A percentile compares a stretch with the other conserved stretches of the same genome.
Evolutionary conservation across 1,284 basidiomycete genomes (phyloP).

Genomic region (Austropuccinia psidii): DNA sequence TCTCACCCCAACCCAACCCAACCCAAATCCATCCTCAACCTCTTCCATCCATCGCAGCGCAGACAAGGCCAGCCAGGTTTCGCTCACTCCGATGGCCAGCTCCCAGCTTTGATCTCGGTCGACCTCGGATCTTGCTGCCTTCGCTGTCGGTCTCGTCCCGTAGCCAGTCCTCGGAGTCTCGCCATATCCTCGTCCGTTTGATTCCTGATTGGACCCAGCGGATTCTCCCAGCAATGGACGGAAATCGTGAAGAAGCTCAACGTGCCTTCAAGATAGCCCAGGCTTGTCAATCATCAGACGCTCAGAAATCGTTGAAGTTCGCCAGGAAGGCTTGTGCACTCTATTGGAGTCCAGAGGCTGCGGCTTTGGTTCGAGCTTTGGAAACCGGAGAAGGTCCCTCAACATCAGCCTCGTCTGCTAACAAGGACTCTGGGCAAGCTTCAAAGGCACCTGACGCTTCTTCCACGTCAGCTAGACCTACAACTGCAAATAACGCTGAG

Average conservation of each 20-base stretch:
- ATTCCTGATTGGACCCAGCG: too few relatives aligned
- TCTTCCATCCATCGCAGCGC: too few relatives aligned
- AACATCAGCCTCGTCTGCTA: conserved; percentile 54
- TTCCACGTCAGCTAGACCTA: conserved; percentile 50
- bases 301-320: conserved; percentile 68
- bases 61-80: too few relatives aligned
- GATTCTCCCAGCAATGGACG: conserved; percentile 75
- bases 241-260: conserved; percentile 79
- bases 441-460: conserved; percentile 59
- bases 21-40: too few relatives aligned
- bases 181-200: too few relatives aligned
- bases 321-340: conserved; percentile 79
- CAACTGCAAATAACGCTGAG: conserved; percentile 44
- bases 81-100: too few relatives aligned
- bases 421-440: conserved; percentile 61
- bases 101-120: too few relatives aligned
- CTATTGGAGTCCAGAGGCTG: conserved; percentile 71
- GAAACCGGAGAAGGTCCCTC: conserved; percentile 52
- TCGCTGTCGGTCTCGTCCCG: too few relatives aligned
- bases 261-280: conserved; percentile 66
- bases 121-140: too few relatives aligned
- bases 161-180: too few relatives aligned
- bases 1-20: too few relatives aligned
- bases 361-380: conserved; percentile 60
- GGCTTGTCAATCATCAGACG: conserved; percentile 58